Conservation (phyloP, 305 asterid genomes). For the Rubia balearica region DNA sequence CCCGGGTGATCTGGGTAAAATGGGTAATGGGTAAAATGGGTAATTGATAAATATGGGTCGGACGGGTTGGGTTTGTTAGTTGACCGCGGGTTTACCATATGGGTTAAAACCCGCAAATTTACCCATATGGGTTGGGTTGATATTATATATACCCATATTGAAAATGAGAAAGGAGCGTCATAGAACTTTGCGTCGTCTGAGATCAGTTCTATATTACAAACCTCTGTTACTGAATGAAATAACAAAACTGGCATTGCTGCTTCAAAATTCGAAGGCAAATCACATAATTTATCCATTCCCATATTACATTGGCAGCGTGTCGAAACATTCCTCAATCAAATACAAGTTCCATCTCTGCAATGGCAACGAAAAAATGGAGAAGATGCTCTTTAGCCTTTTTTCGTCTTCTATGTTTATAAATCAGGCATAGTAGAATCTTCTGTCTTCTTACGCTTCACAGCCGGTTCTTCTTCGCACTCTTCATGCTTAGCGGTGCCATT, state of each 20-base stretch:
- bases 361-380: slow-evolving; percentile 22
- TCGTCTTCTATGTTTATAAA: slow-evolving; percentile 27
- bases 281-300: slow-evolving; percentile 2
- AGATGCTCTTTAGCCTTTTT: slow-evolving; percentile 16
- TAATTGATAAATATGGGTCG: no score
- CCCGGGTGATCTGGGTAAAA: no score
- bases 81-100: no score
- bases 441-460: slow-evolving; percentile 78
- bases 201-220: no score
- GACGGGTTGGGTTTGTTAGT: no score
- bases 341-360: slow-evolving; percentile 33
- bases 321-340: slow-evolving; percentile 15
- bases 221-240: background rate
- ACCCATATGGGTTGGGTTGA: no score
- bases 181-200: no score
- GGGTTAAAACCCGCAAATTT: no score
- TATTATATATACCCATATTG: no score
- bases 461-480: slow-evolving; percentile 47
- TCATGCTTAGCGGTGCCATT: slow-evolving; percentile 34
- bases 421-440: slow-evolving; percentile 50
- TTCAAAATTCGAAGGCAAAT: slow-evolving; percentile 4
- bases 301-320: slow-evolving; percentile 10
- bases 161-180: no score
- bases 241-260: slow-evolving; percentile 19
- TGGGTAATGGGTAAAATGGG: no score